Evolutionary conservation across 371 early-diverging fungal genomes (phyloP).

Genomic region (Globomyces sp.): DNA sequence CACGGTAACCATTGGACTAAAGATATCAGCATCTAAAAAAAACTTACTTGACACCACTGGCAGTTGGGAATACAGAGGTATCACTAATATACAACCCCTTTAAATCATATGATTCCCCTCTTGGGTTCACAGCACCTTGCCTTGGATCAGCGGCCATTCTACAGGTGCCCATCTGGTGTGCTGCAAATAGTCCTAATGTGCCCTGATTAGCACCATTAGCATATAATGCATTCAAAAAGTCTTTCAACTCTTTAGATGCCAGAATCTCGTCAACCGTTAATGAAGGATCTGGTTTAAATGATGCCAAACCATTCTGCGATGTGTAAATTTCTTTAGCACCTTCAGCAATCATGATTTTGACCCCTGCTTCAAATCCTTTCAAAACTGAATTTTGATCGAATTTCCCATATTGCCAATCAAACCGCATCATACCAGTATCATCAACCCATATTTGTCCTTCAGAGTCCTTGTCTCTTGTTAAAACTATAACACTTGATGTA

Average conservation of each 20-base stretch:
- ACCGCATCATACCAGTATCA: conserved; percentile 34
- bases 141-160: conserved; percentile 65
- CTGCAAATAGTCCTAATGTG: conserved; percentile 22
- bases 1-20: conserved; percentile 65
- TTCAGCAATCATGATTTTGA: conserved; percentile 59
- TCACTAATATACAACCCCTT: conserved; percentile 71
- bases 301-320: conserved; percentile 40
- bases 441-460: conserved; percentile 40
- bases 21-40: not conserved
- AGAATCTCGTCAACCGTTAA: conserved; percentile 17
- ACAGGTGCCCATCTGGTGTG: conserved; percentile 46
- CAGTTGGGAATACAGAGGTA: conserved; percentile 70
- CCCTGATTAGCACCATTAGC: conserved; percentile 8
- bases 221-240: conserved; percentile 31
- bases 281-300: conserved; percentile 14
- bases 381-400: conserved; percentile 55
- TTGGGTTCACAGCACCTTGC: conserved; percentile 62
- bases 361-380: conserved; percentile 51
- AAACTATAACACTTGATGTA: conserved; percentile 53
- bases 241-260: conserved; percentile 31
- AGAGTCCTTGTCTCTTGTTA: conserved; percentile 70
- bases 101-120: conserved; percentile 74
- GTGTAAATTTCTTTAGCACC: conserved; percentile 68
- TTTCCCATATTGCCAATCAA: conserved; percentile 52
- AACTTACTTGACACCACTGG: conserved; percentile 65